Base-by-base conservation (phyloP, 371 early-diverging fungal species). In the Mortierella sp. region DNA sequence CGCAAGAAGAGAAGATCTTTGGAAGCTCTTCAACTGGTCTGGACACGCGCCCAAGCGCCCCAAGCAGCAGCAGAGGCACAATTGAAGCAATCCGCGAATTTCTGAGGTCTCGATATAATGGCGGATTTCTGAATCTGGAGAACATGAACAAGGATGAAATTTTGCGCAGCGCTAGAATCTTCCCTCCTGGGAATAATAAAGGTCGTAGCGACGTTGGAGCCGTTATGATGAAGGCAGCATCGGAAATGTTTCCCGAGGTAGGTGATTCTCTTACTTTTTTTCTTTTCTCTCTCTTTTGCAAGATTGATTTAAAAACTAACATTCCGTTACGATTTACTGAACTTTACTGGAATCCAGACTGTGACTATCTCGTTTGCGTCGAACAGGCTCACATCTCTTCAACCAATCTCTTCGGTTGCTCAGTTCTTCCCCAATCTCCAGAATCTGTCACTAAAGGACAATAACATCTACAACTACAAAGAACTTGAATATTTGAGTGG, bases 201-300 rank as follows among this genome's bases (percentile, higher is more conserved):
- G 68, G 62, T 2, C 57, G 69, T 1, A 63, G 32, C 28, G 81
- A 81, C 32, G 58, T 63, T 55, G 76, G 76, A 37, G n/a, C 66
- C 1, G 70, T 75, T 9, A 72, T 81, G 55, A 70, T 81, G 64
- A 73, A 75, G 26, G 69, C 65, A 20, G 81, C 81, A 0, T 70
- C 73, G 0, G 68, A 81, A 37, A 51, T 75, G 20, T 81, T 70
- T 65, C 81, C 81, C 10, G 70, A 81, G 12, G 81, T 81, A 70
- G 12, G 64, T 16, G 12, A 16, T 28, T 43, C 35, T 47, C 40
- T 24, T 2, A 14, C 16, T 5, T 43, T 30, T 55, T 32, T 5
- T 6, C n/a, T 26, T 30, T 39, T 72, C 12, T 18, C 16, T 18
- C 14, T 55, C 11, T 14, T 1, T 55, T 55, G 10, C 8, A 24